Percentiles rank a stretch among this genome's conserved stretches.
phyloP scores from a whole-genome alignment of 2,329 filamentous ascomycete species.

The Ceratocystis ficicola region DNA sequence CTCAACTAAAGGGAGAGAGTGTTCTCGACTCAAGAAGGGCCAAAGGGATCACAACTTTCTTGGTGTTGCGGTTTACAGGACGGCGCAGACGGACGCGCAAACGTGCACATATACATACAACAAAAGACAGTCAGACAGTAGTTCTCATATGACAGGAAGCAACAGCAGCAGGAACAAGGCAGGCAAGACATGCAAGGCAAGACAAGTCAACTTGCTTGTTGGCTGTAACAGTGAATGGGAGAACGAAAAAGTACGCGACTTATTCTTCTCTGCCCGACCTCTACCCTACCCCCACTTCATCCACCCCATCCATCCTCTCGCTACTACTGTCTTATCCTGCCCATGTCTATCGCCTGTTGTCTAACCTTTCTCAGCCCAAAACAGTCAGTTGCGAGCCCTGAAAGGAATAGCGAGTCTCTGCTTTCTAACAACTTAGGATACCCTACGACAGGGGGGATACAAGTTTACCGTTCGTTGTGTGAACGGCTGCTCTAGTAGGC shows the following conservation, averaged over 20 bases:
- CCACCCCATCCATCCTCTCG: neutral
- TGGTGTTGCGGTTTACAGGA: no score
- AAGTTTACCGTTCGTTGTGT: neutral
- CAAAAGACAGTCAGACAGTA: neutral
- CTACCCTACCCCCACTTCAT: neutral
- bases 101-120: neutral
- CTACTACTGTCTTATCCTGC: no score
- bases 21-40: no score
- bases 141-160: neutral
- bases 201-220: neutral
- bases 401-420: neutral
- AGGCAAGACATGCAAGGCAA: conserved; percentile 1
- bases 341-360: neutral
- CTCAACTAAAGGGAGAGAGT: no score
- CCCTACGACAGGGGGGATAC: neutral
- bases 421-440: no score
- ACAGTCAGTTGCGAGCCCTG: neutral
- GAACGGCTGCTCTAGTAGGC: no score
- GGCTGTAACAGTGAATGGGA: neutral
- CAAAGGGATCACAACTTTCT: no score
- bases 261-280: neutral
- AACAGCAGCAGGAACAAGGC: neutral
- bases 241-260: neutral
- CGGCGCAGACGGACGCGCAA: no score
- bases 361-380: neutral